These are phyloP conservation scores for Penicillium longicatenatum DNA, from an alignment of 495 filamentous ascomycete genomes.

Conservation along the genomic window DNA sequence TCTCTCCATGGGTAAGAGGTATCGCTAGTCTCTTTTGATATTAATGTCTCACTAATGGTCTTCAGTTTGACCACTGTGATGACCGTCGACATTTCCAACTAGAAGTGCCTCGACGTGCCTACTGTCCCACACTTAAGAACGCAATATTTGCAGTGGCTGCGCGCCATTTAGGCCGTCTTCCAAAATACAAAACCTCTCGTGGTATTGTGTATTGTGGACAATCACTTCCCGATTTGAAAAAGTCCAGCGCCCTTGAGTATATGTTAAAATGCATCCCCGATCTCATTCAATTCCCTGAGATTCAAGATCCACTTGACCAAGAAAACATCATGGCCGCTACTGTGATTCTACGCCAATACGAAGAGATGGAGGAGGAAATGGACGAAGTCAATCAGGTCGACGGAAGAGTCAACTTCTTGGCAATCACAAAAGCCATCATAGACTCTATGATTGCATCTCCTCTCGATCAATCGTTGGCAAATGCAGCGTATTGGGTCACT, in stretches of 20 bases:
- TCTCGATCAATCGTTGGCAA: slow-evolving; percentile 22
- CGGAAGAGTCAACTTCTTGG: slow-evolving; percentile 23
- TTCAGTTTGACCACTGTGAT: slow-evolving; percentile 34
- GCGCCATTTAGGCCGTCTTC: slow-evolving; percentile 23
- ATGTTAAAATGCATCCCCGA: slow-evolving; percentile 33
- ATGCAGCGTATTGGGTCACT: slow-evolving; percentile 30
- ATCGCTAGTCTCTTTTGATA: not conserved
- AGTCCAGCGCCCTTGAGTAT: slow-evolving; percentile 28
- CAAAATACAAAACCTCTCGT: slow-evolving; percentile 24
- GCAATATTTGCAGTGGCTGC: slow-evolving; percentile 31
- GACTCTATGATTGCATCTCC: slow-evolving; percentile 27
- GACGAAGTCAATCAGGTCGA: slow-evolving; percentile 15
- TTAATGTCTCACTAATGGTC: not conserved
- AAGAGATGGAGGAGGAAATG: slow-evolving; percentile 34
- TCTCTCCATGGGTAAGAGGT: slow-evolving; percentile 35
- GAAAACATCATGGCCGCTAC: slow-evolving; percentile 34
- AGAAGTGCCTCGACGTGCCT: slow-evolving; percentile 24
- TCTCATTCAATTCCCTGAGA: slow-evolving; percentile 22
- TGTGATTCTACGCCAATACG: slow-evolving; percentile 32
- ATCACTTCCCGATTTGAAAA: slow-evolving; percentile 18
- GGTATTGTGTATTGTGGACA: slow-evolving; percentile 25
- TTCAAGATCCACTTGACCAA: slow-evolving; percentile 20
- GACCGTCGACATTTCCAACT: slow-evolving; percentile 26
- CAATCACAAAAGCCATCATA: slow-evolving; percentile 29
- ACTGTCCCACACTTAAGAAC: slow-evolving; percentile 22